Conservation (phyloP, 1,139 yeast genomes). For the Groenewaldozyma auringiensis region DNA sequence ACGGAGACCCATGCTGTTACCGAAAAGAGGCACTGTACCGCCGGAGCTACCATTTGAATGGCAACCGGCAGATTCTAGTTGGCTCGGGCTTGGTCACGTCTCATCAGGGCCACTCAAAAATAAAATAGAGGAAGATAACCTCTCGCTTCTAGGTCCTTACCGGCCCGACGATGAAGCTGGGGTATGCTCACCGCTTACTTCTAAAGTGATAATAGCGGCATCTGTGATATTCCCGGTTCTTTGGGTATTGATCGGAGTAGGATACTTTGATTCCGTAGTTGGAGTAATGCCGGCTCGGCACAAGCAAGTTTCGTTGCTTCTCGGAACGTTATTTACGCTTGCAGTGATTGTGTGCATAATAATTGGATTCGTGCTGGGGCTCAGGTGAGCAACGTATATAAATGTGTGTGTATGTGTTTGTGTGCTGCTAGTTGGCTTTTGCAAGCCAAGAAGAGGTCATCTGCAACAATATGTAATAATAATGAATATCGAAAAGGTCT, state of each 20-base stretch:
- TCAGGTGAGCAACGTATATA: too few species aligned
- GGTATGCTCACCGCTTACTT: slow-evolving; percentile 5
- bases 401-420: too few species aligned
- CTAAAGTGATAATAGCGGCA: slow-evolving; percentile 12
- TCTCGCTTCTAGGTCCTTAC: not conserved
- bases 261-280: slow-evolving; percentile 28
- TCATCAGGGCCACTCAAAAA: not conserved
- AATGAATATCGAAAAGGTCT: too few species aligned
- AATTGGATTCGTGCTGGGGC: slow-evolving; percentile 24
- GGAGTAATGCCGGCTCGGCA: slow-evolving; percentile 28
- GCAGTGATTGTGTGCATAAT: slow-evolving; percentile 25
- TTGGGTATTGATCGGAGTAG: slow-evolving; percentile 32
- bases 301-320: slow-evolving; percentile 26
- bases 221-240: slow-evolving; percentile 33
- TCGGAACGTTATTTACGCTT: slow-evolving; percentile 20
- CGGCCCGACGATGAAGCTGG: slow-evolving; percentile 1
- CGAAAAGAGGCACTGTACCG: not conserved
- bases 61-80: not conserved
- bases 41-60: slow-evolving; percentile 2
- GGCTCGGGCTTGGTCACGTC: not conserved
- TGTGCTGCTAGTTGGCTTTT: too few species aligned
- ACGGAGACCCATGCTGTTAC: not conserved
- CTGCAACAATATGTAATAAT: too few species aligned
- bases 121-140: slow-evolving; percentile 4
- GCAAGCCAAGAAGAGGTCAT: too few species aligned